These are phyloP conservation scores for Lactarius indigo DNA, from an alignment of 768 basidiomycete genomes.

Conservation along the genomic window DNA sequence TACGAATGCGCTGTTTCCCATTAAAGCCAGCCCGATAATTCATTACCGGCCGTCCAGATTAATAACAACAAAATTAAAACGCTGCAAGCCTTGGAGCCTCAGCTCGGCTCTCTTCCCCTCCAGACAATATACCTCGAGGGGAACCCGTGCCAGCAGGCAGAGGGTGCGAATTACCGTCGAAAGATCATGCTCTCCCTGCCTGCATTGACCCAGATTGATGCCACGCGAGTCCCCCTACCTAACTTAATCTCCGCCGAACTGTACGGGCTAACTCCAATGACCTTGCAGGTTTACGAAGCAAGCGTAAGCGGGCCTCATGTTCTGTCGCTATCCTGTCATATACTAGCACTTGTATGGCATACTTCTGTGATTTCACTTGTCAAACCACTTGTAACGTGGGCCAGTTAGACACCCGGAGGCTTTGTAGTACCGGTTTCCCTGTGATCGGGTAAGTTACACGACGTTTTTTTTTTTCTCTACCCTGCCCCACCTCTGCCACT, in stretches of 20 bases:
- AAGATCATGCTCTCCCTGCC: conserved; percentile 89
- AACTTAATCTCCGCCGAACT: conserved; percentile 10
- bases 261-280: neutral
- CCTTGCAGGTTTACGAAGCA: conserved; percentile 22
- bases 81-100: conserved; percentile 59
- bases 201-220: conserved; percentile 91
- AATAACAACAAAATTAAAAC: conserved; percentile 83
- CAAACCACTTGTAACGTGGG: neutral
- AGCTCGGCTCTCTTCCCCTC: conserved; percentile 60
- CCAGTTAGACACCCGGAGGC: neutral
- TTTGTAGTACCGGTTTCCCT: neutral
- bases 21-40: neutral
- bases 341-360: conserved; percentile 15
- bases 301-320: conserved; percentile 15
- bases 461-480: neutral
- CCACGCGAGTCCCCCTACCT: conserved; percentile 64
- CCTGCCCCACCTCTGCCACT: neutral
- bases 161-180: conserved; percentile 76
- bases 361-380: conserved; percentile 6
- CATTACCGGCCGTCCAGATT: conserved; percentile 47
- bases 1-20: conserved; percentile 34
- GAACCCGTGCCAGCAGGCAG: conserved; percentile 84
- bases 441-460: neutral
- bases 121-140: conserved; percentile 93
- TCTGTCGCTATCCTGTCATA: conserved; percentile 3